Evolutionary conservation across 2,329 filamentous ascomycete genomes (phyloP), one percentile per base, ranked within the genome.

Genomic region (Trichocomaceae sp.): DNA sequence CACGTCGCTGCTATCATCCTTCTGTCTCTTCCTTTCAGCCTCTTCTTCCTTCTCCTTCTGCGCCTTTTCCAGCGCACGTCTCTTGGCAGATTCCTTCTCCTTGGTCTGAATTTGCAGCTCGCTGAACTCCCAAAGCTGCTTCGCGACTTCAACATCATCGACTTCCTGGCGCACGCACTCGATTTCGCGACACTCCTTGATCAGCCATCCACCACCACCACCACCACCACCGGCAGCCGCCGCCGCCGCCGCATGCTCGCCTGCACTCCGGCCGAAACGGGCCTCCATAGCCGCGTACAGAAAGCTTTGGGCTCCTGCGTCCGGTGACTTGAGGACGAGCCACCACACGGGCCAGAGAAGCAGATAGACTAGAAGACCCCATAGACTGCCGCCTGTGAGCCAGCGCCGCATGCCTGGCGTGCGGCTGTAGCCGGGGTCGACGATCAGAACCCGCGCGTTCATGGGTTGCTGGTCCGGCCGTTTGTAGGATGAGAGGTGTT

Each of bases 331-430:
- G 52, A 99, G 77, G 1, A 96, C 70, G 20, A 99, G 71, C 89
- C 92, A 97, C 69, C 88, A 89, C 0, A 95, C 61, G 1, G 87
- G 79, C 78, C 92, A 99, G 33, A 83, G 82, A 10, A 86, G 45
- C 7, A 96, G 69, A 70, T 99, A 99, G 17, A 89, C 48, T 0
- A 84, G 69, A 19, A 99, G 76, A 0, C 91, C 91, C 79, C 83
- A 84, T 0, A 99, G 76, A 2, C 88, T 88, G 6, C 93, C 93
- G 31, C 89, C 80, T 0, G 88, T 90, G 26, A 99, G 75, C 86
- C 90, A 97, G 56, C 90, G 81, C 45, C 89, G 82, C 72, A 86
- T 95, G 1, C 93, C 91, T 0, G 91, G 90, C 8, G 92, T 97
- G 51, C 93, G 83, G 22, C 84, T 82, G 60, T 86, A 83, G 19